Evolutionary conservation across 331 rosid species (phyloP), one percentile per base, ranked within the genome.

Genomic region (Quercus tomentella): DNA sequence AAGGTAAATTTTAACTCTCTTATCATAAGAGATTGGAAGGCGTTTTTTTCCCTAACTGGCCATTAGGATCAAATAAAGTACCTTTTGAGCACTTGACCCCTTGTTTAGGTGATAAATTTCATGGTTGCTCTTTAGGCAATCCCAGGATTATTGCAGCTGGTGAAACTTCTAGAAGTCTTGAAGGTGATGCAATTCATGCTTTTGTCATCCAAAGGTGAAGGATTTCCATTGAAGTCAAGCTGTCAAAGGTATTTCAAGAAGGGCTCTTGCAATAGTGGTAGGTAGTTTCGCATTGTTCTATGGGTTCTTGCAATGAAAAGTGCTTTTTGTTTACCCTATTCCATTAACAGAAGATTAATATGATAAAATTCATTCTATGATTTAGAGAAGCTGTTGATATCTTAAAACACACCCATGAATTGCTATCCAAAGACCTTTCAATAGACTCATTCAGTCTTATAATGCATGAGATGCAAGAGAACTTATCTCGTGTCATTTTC

Each of bases 401-500:
- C 88, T 84, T 93, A 67, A 95, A 87, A 83, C 92, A 91, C 84
- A 83, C 97, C 63, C 98, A 95, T 80, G 92, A 85, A 76, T 88
- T 95, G 77, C 92, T 95, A 45, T 91, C 96, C 18, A 87, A 87
- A 79, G 96, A 90, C 90, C 89, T 95, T 83, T 82, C 89, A 72
- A 76, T 95, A 33, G 98, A 95, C 82, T 86, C 97, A 14, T 95
- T 87, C 82, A 78, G 84, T 87, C 91, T 91, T 74, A 91, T 93
- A 91, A 80, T 95, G 90, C 93, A 88, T 87, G 99, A 93, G 94
- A 93, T 93, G 96, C 97, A 95, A 90, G 99, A 95, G 87, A 93
- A 95, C 85, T 86, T 91, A 49, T 95, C 97, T 61, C 97, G 93
- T 95, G 75, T 95, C 99, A 81, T 95, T 91, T 89, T 95, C 97